Evolutionary conservation across 345 rosid genomes (phyloP).

Genomic region (Eucalyptus albens): DNA sequence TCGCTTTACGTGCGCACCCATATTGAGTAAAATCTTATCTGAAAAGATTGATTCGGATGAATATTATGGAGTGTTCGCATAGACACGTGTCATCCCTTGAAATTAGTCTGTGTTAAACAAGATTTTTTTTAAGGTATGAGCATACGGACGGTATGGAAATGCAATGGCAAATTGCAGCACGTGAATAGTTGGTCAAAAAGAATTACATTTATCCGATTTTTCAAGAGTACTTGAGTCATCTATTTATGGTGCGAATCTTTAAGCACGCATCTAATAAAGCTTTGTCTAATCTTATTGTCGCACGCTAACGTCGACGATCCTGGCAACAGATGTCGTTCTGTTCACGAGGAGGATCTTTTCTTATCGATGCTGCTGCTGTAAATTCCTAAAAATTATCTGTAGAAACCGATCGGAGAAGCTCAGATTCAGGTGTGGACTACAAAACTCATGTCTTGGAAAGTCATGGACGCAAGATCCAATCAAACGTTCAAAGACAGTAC

Average conservation of each 20-base stretch:
- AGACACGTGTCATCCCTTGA: background rate
- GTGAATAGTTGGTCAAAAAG: background rate
- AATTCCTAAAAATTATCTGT: background rate
- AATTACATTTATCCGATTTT: background rate
- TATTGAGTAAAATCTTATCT: background rate
- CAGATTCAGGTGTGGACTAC: background rate
- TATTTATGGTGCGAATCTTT: background rate
- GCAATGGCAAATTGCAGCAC: background rate
- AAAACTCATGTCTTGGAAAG: background rate
- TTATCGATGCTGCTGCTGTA: background rate
- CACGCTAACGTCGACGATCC: background rate
- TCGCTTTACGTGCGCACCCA: background rate
- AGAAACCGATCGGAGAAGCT: background rate
- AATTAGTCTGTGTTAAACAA: background rate
- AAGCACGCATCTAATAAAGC: background rate
- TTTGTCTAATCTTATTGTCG: background rate
- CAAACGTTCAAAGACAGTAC: background rate
- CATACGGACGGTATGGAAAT: background rate
- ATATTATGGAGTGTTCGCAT: background rate
- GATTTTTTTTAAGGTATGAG: background rate
- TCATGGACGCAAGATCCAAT: background rate
- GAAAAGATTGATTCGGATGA: background rate
- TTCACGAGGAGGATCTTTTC: background rate
- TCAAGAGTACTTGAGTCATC: background rate
- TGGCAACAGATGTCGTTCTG: background rate